Evolutionary conservation across 83 land plant genomes (phyloP).

Genomic region (Isoetes engelmannii): DNA sequence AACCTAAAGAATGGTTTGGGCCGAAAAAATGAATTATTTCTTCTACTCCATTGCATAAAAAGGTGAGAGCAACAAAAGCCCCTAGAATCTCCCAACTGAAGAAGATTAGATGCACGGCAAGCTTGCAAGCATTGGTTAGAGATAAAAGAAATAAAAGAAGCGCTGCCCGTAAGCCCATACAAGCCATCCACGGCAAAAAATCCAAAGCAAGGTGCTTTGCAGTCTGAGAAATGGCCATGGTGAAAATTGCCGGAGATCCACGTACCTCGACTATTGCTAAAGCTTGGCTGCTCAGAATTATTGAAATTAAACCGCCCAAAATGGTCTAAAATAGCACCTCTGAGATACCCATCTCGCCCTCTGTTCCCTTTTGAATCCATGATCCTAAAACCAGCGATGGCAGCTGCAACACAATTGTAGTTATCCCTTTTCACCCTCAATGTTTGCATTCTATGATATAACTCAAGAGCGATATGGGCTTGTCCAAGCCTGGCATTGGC

Average conservation of each 20-base stretch:
- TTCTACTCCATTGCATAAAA: conserved; percentile 24
- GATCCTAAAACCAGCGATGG: conserved; percentile 11
- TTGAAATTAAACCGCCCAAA: conserved; percentile 19
- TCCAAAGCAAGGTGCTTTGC: conserved; percentile 19
- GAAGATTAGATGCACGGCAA: conserved; percentile 10
- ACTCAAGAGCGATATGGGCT: too few species aligned
- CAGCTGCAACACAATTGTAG: too few species aligned
- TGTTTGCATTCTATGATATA: too few species aligned
- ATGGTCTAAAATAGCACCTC: conserved; percentile 14
- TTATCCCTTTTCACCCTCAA: too few species aligned
- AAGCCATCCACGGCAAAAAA: conserved; percentile 29
- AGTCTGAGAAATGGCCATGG: conserved; percentile 11
- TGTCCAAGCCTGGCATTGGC: too few species aligned
- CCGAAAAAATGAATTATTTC: conserved; percentile 11
- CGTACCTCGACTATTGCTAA: conserved; percentile 19
- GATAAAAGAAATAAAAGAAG: conserved; percentile 19
- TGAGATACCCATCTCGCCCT: conserved; percentile 13
- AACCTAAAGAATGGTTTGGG: conserved; percentile 2
- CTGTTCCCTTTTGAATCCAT: conserved; percentile 25
- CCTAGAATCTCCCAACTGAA: conserved; percentile 30
- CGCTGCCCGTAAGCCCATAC: conserved; percentile 26
- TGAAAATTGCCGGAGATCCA: conserved; percentile 22
- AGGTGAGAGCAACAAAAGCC: conserved; percentile 14
- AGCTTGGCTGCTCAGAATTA: conserved; percentile 21
- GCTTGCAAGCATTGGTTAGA: conserved; percentile 16